phyloP scores from a whole-genome alignment of 257 asterid species.

The Solanum clarkiae region DNA sequence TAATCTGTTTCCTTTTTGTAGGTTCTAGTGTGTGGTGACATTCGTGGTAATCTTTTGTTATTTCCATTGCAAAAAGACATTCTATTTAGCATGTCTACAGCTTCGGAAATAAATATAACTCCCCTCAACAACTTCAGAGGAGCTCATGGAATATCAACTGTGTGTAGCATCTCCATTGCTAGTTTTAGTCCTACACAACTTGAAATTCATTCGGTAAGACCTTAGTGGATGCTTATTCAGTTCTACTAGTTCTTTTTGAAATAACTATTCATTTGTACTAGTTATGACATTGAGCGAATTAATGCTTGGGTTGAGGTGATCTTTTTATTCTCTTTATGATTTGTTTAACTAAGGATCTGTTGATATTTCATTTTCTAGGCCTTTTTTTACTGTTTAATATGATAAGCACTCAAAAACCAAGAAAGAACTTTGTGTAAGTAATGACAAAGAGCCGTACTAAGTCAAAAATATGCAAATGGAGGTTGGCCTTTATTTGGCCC shows the following conservation, averaged over 20 bases:
- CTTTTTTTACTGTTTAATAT: not conserved
- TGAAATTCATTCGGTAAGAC: constrained; percentile 72
- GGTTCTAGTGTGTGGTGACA: constrained; percentile 90
- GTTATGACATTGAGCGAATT: not conserved
- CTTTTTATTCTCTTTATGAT: constrained; percentile 2
- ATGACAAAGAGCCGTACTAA: not conserved
- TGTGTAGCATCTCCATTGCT: constrained; percentile 57
- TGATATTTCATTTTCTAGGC: constrained; percentile 4
- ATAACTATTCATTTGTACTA: not conserved
- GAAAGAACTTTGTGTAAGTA: not conserved
- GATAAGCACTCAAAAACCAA: not conserved
- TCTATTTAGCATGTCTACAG: constrained; percentile 21
- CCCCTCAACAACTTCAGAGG: constrained; percentile 66
- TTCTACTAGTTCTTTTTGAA: not conserved
- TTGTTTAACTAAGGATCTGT: not conserved
- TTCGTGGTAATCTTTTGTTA: constrained; percentile 78
- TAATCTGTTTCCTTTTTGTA: constrained; percentile 25
- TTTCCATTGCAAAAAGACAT: constrained; percentile 47
- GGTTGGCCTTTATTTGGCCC: not conserved
- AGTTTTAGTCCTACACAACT: constrained; percentile 45
- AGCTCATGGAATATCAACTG: constrained; percentile 95
- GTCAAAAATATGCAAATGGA: not conserved
- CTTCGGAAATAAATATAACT: constrained; percentile 35
- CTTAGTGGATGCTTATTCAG: not conserved
- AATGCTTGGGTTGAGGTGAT: constrained; percentile 1